Evolutionary conservation across 2,329 filamentous ascomycete genomes (phyloP).

Genomic region (Scytalidium lignicola): DNA sequence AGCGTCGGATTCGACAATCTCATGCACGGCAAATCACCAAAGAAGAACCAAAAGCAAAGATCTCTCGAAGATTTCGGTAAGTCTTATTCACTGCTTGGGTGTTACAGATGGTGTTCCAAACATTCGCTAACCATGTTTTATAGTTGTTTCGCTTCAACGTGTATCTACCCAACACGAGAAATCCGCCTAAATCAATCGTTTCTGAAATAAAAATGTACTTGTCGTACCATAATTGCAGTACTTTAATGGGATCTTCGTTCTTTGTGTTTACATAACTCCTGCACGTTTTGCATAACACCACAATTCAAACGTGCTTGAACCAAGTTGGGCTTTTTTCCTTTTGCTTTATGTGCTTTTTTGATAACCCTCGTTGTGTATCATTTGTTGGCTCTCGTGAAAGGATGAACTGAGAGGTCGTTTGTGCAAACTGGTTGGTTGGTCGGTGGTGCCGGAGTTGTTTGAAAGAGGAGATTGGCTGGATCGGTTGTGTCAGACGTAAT

Average conservation of each 20-base stretch:
- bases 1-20: slow-evolving; percentile 82
- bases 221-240: neutral
- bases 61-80: slow-evolving; percentile 86
- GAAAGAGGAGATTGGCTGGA: neutral
- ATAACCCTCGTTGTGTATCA: neutral
- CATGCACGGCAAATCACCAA: slow-evolving; percentile 84
- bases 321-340: neutral
- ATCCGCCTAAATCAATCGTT: slow-evolving; percentile 53
- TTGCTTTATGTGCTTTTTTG: neutral
- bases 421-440: neutral
- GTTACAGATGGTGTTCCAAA: too few relatives aligned
- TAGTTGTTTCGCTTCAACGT: slow-evolving; percentile 83
- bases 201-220: neutral
- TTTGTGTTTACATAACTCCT: slow-evolving; percentile 4
- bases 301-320: neutral
- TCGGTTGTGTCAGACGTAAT: neutral
- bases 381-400: slow-evolving; percentile 1
- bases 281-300: slow-evolving; percentile 5
- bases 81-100: slow-evolving; percentile 32
- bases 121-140: slow-evolving; percentile 41
- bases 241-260: slow-evolving; percentile 1
- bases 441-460: slow-evolving; percentile 2
- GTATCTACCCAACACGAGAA: slow-evolving; percentile 91
- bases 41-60: slow-evolving; percentile 77
- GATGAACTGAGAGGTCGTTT: neutral